Base-by-base conservation (phyloP, 371 early-diverging fungal species). In the Syncephalastrum racemosum region DNA sequence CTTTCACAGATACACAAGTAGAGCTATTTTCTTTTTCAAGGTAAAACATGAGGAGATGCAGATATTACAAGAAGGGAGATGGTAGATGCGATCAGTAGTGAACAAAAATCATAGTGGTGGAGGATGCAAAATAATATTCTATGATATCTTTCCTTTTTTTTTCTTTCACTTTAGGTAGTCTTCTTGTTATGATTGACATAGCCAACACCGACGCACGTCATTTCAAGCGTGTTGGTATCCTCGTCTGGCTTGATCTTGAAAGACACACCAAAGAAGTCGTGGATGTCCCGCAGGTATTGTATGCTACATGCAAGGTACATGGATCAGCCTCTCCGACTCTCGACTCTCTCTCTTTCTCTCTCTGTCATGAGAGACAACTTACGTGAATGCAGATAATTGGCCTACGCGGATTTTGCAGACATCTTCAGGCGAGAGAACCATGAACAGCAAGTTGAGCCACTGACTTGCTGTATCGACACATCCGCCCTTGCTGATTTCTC, bases 401-500 rank as follows among this genome's bases (percentile, higher is more conserved):
- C 95, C 97, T 20, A 95, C 64, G 23, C 93, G 80, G n/a, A 96
- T 79, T 67, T 95, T 95, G 50, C 90, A 82, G 18, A 95, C 97
- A 75, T 98, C 97, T 68, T 96, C 96, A 1, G 96, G 91, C 7
- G 93, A 83, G 25, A 96, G 68, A 1, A 90, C 88, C 91, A 95
- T 88, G 60, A 92, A 75, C 58, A 97, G 70, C 43, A 96, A 64
- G 40, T 84, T 81, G 53, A 96, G 64, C 88, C 96, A 94, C 77
- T 97, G 97, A 63, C 88, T 85, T 31, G 85, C 61, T 14, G 92
- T 85, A 67, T 95, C 97, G 14, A 95, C 92, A 64, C 90, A 91
- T 1, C 97, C 98, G 43, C 94, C 94, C 24, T 87, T 88, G 23
- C 78, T 79, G 58, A 97, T 91, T 75, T 95, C 95, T 6, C 81